Conservation (phyloP, 2,329 filamentous ascomycete species). For the Plectosphaerella sp. region DNA sequence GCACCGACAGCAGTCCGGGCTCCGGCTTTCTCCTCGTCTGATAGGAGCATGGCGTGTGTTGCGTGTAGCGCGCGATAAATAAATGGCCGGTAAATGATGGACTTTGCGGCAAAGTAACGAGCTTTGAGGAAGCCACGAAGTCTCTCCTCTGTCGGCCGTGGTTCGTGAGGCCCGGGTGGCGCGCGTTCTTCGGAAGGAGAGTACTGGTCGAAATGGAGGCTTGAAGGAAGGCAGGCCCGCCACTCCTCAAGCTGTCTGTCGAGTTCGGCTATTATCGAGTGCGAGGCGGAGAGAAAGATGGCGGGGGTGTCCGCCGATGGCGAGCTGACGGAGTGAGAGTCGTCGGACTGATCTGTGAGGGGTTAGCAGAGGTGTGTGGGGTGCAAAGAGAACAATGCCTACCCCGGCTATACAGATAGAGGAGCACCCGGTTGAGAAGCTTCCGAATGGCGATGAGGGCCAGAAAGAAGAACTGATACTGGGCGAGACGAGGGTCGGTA, state of each 20-base stretch:
- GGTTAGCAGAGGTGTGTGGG: neutral
- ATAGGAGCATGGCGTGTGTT: neutral
- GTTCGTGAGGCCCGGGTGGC: neutral
- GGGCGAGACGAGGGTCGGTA: neutral
- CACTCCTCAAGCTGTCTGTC: slow-evolving; percentile 8
- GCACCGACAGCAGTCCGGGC: neutral
- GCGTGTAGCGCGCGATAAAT: neutral
- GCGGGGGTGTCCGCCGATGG: neutral
- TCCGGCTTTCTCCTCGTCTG: neutral
- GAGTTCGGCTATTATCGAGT: slow-evolving; percentile 3
- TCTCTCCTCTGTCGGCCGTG: slow-evolving; percentile 1
- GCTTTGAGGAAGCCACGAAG: slow-evolving; percentile 3
- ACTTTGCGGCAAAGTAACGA: slow-evolving; percentile 6
- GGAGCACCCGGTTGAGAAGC: slow-evolving; percentile 4
- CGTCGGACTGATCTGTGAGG: neutral
- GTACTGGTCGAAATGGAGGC: neutral
- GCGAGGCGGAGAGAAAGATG: neutral
- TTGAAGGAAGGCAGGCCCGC: slow-evolving; percentile 1
- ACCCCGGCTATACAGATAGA: slow-evolving; percentile 4
- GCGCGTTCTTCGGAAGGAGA: neutral
- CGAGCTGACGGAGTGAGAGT: neutral
- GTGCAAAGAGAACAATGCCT: neutral
- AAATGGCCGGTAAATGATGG: slow-evolving; percentile 6
- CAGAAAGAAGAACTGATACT: slow-evolving; percentile 7
- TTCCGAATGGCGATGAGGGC: slow-evolving; percentile 6